phyloP scores from a whole-genome alignment of 2,329 filamentous ascomycete species.

The Colletotrichum sp. region DNA sequence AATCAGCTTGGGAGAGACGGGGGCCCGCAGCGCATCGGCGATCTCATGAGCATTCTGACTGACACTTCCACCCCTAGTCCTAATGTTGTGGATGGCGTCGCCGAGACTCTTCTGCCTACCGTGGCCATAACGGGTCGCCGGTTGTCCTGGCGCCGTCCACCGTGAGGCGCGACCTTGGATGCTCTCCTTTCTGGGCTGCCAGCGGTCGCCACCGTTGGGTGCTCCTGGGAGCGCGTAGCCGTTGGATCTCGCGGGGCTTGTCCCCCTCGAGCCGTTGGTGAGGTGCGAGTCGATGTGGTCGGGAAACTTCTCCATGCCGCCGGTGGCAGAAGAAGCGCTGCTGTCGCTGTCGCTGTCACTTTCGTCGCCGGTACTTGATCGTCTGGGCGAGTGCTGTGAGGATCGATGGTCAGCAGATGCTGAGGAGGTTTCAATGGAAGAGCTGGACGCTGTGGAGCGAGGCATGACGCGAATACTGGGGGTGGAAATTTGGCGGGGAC shows the following conservation, averaged over 20 bases:
- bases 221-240: constrained; percentile 27
- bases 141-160: constrained; percentile 28
- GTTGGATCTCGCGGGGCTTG: constrained; percentile 30
- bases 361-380: not conserved
- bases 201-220: constrained; percentile 52
- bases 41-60: constrained; percentile 94
- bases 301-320: constrained; percentile 61
- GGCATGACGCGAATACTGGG: constrained; percentile 34
- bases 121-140: constrained; percentile 50
- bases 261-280: constrained; percentile 22
- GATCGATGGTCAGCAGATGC: constrained; percentile 27
- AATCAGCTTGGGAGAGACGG: constrained; percentile 85
- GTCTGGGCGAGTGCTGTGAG: constrained; percentile 26
- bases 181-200: constrained; percentile 64
- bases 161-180: constrained; percentile 48
- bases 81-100: constrained; percentile 85
- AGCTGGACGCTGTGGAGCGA: constrained; percentile 38
- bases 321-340: constrained; percentile 14
- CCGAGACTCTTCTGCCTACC: constrained; percentile 83
- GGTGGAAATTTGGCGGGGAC: constrained; percentile 16
- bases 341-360: constrained; percentile 18
- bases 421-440: constrained; percentile 37
- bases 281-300: constrained; percentile 51
- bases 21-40: constrained; percentile 87
- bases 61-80: constrained; percentile 81